Percentiles rank a stretch among this genome's conserved stretches.
These are phyloP conservation scores for Talaromyces sp. DNA, from an alignment of 2,329 filamentous ascomycete genomes.

Conservation along the genomic window DNA sequence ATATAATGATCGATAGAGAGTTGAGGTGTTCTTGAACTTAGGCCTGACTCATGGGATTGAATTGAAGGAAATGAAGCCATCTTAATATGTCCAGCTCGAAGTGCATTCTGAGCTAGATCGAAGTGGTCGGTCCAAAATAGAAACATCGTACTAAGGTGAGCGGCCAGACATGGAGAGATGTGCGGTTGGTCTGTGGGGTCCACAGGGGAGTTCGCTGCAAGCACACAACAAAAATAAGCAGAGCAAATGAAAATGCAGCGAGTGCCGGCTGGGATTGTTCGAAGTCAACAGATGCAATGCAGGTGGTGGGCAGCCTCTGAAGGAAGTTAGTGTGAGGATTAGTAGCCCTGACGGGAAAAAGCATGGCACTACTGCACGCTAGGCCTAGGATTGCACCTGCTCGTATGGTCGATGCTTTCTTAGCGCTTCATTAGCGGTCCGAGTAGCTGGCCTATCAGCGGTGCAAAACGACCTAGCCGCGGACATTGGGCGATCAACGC, in stretches of 20 bases:
- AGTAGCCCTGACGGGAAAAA: conserved; percentile 4
- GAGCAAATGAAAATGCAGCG: conserved; percentile 2
- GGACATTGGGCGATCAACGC: neutral
- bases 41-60: neutral
- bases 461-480: neutral
- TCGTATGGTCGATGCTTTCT: neutral
- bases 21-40: conserved; percentile 13
- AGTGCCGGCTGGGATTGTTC: conserved; percentile 5
- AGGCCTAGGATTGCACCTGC: conserved; percentile 5
- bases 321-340: conserved; percentile 1
- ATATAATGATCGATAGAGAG: neutral
- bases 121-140: conserved; percentile 9
- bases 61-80: conserved; percentile 3
- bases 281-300: conserved; percentile 3
- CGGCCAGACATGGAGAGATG: conserved; percentile 2
- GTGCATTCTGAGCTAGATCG: conserved; percentile 7
- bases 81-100: conserved; percentile 9
- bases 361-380: conserved; percentile 10
- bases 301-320: neutral
- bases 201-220: conserved; percentile 2
- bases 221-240: neutral
- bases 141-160: conserved; percentile 1
- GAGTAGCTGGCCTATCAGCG: neutral
- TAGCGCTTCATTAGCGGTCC: neutral
- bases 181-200: conserved; percentile 6